Conservation (phyloP, 148 eudicot species). For the Rhododendron vialii region DNA sequence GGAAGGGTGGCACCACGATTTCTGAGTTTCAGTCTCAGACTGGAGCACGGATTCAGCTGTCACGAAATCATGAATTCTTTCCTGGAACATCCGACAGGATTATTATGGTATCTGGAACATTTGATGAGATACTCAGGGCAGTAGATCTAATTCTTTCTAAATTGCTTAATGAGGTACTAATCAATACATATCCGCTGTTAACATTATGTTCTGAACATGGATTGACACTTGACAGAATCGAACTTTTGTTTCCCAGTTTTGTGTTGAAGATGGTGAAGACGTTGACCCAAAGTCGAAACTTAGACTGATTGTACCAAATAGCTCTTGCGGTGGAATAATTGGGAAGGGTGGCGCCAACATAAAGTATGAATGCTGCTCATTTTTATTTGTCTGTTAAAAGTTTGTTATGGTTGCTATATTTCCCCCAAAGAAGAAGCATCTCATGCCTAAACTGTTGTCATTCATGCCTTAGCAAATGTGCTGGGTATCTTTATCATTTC, state of each 20-base stretch:
- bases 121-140: conserved; percentile 71
- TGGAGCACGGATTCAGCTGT: conserved; percentile 94
- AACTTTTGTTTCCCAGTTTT: conserved; percentile 43
- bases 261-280: conserved; percentile 66
- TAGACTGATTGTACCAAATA: conserved; percentile 82
- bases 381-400: not conserved
- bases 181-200: not conserved
- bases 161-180: conserved; percentile 67
- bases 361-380: conserved; percentile 47
- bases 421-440: not conserved
- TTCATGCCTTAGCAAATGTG: not conserved
- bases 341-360: conserved; percentile 94
- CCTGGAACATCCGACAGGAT: conserved; percentile 97
- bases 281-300: conserved; percentile 60
- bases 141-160: conserved; percentile 78
- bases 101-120: conserved; percentile 79
- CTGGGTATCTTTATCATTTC: not conserved
- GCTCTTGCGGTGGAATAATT: conserved; percentile 95
- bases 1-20: conserved; percentile 90
- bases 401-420: not conserved
- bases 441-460: not conserved
- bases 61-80: conserved; percentile 85
- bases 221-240: not conserved
- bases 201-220: not conserved
- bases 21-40: conserved; percentile 86